Base-by-base conservation (phyloP, 1,284 basidiomycete genomes). In the Golubevia sp. region DNA sequence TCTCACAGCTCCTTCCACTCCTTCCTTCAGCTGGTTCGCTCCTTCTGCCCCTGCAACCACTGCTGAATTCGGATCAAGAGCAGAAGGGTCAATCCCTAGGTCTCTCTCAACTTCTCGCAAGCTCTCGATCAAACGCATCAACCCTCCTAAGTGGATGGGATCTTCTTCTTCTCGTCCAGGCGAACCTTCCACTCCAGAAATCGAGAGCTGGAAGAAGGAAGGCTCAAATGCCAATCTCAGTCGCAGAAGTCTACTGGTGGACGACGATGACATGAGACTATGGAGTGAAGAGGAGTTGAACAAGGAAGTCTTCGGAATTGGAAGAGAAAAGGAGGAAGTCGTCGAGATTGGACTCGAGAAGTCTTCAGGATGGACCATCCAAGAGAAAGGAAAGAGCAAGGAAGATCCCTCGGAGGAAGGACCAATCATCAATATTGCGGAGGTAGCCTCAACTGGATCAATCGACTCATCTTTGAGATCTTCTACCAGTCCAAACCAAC, bases 181-280 rank as follows among this genome's bases (percentile, higher is more conserved):
- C 13, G 38, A 44, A 44, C 70, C 70, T 24, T 51, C 62, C 0
- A 72, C 70, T 21, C 70, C 70, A 8, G 70, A 72, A 51, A 72
- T 72, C 63, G 66, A 72, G 38, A 72, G 70, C 60, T 72, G 70
- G 70, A 68, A 62, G 62, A 44, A 18, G 18, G 38, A 44, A 44
- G 38, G 38, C 38, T 44, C 38, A 18, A 44, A 44, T 13, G 11
- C 38, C 18, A 44, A 44, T 44, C 38, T 44, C 18, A 44, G 38
- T 13, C 11, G 38, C 11, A 18, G 18, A 8, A 13, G 11, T 8
- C 13, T 8, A 44, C 13, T 18, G 11, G 11, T 18, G 11, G 38
- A 44, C 18, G 38, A 44, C 18, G 38, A 44, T 44, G 38, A 44
- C 18, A 13, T 44, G 38, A 44, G 38, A 44, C 38, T 44, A 13